phyloP scores from a whole-genome alignment of 2,329 filamentous ascomycete species.

The Xylogone sp. region DNA sequence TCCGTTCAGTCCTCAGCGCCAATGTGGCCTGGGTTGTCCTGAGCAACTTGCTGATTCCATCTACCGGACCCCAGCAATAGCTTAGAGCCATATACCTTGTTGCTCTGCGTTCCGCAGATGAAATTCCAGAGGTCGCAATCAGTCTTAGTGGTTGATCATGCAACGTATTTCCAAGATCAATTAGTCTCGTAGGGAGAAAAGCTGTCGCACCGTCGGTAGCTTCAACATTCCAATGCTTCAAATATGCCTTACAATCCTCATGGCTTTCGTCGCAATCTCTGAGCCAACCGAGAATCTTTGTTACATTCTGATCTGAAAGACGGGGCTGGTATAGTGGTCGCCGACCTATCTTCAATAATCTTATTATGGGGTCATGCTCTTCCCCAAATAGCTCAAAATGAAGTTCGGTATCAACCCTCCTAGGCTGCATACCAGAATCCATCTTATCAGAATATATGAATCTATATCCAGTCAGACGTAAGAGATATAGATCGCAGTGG shows the following conservation, averaged over 20 bases:
- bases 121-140: not conserved
- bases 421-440: not conserved
- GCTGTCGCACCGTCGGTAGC: not conserved
- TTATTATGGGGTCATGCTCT: slow-evolving; percentile 3
- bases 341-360: slow-evolving; percentile 5
- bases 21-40: slow-evolving; percentile 10
- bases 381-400: slow-evolving; percentile 9
- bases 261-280: slow-evolving; percentile 2
- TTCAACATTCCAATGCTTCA: not conserved
- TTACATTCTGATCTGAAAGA: slow-evolving; percentile 6
- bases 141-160: not conserved
- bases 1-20: not conserved
- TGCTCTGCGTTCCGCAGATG: not conserved
- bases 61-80: slow-evolving; percentile 10
- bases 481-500: not conserved
- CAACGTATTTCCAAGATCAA: slow-evolving; percentile 4
- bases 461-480: not conserved
- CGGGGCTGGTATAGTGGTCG: slow-evolving; percentile 1
- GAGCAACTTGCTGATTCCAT: slow-evolving; percentile 5
- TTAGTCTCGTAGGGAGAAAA: slow-evolving; percentile 5
- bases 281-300: slow-evolving; percentile 7
- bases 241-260: slow-evolving; percentile 1
- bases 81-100: slow-evolving; percentile 6
- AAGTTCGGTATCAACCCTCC: slow-evolving; percentile 1
- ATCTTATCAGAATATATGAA: not conserved